Conservation (phyloP, 225 moss, liverwort and hornwort species). For the Asterella californica region DNA sequence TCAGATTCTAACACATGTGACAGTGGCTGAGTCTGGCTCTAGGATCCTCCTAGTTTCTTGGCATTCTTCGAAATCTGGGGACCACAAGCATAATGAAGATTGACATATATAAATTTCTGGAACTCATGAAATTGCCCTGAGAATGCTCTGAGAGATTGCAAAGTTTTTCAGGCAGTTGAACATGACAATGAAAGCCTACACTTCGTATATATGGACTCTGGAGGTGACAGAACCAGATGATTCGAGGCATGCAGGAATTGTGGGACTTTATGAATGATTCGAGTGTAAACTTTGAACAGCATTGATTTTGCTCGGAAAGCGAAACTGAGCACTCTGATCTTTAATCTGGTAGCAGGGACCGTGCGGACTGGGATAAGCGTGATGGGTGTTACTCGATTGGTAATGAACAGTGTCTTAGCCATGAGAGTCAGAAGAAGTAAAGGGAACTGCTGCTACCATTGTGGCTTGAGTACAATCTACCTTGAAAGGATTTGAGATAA, state of each 20-base stretch:
- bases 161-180: not conserved
- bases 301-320: not conserved
- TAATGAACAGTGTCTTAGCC: not conserved
- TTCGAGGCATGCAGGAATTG: not conserved
- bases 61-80: not conserved
- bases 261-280: not conserved
- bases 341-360: not conserved
- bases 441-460: not conserved
- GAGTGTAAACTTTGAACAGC: not conserved
- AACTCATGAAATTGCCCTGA: not conserved
- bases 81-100: not conserved
- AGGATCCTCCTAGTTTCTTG: not conserved
- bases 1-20: not conserved
- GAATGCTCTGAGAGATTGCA: not conserved
- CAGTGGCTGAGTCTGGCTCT: too few species aligned
- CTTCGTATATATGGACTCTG: not conserved
- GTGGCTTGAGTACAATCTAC: not conserved
- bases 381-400: not conserved
- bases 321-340: not conserved
- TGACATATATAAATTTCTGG: not conserved
- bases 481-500: not conserved
- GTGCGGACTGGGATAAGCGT: not conserved
- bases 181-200: not conserved
- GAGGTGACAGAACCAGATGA: not conserved
- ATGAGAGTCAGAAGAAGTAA: not conserved